Evolutionary conservation across 345 rosid species (phyloP).

Genomic region (Barbarea vulgaris): DNA sequence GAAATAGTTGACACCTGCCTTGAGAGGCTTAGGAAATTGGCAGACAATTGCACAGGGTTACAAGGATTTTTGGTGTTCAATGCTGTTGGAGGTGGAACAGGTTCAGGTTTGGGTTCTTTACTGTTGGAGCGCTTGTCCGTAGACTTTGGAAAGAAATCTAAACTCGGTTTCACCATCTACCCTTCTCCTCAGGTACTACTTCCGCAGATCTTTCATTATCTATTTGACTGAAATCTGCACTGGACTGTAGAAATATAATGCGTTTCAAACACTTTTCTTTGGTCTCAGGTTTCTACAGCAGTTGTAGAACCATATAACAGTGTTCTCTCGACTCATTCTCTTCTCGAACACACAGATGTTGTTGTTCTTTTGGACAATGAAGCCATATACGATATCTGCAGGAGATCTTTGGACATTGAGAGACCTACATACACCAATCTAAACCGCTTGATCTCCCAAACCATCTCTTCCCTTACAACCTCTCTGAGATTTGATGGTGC

Average conservation of each 20-base stretch:
- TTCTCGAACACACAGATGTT: constrained; percentile 84
- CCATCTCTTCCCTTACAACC: constrained; percentile 74
- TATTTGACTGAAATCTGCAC: neutral
- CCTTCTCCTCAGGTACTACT: constrained; percentile 46
- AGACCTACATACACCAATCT: constrained; percentile 76
- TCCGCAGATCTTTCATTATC: neutral
- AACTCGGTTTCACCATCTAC: constrained; percentile 49
- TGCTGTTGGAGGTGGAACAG: constrained; percentile 54
- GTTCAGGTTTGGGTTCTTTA: constrained; percentile 51
- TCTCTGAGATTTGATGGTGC: constrained; percentile 88
- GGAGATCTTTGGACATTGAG: constrained; percentile 75
- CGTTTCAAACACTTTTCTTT: neutral
- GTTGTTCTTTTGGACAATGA: constrained; percentile 80
- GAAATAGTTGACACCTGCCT: constrained; percentile 52
- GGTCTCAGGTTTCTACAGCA: constrained; percentile 72
- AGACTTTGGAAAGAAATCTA: constrained; percentile 46
- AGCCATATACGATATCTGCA: constrained; percentile 83
- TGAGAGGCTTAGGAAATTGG: constrained; percentile 49
- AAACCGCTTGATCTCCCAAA: constrained; percentile 77
- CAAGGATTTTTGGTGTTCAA: constrained; percentile 53
- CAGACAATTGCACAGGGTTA: constrained; percentile 51
- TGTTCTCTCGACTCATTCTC: constrained; percentile 81
- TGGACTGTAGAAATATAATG: neutral
- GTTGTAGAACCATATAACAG: constrained; percentile 89
- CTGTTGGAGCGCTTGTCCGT: constrained; percentile 48